These are phyloP conservation scores for Juncus inflexus DNA, from an alignment of 176 grass and related monocot species.

Conservation along the genomic window DNA sequence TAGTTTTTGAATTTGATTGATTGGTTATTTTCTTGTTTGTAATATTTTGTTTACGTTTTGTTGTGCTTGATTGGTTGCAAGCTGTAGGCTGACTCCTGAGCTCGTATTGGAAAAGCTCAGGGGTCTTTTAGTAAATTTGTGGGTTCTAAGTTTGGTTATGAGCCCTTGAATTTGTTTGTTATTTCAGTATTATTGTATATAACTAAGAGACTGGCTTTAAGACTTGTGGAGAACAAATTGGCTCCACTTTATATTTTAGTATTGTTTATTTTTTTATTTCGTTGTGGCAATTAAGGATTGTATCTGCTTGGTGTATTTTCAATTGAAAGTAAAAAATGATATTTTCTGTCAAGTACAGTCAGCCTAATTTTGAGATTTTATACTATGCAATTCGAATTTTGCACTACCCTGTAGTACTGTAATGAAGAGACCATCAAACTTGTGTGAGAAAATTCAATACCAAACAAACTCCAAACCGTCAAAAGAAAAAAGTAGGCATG, in stretches of 20 bases:
- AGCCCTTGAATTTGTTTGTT: constrained; percentile 11
- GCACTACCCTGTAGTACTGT: too few relatives aligned
- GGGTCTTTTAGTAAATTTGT: constrained; percentile 13
- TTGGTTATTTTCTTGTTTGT: constrained; percentile 23
- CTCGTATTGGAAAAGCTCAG: constrained; percentile 19
- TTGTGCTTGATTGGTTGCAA: background rate
- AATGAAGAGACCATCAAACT: too few relatives aligned
- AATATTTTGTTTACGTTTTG: constrained; percentile 1
- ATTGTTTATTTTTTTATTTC: background rate
- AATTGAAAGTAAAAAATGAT: too few relatives aligned
- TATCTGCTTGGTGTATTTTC: too few relatives aligned
- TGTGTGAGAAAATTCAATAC: too few relatives aligned
- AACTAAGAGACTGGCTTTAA: constrained; percentile 6
- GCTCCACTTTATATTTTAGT: constrained; percentile 70
- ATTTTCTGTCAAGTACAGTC: constrained; percentile 47
- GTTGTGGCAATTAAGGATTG: background rate
- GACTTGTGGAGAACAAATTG: constrained; percentile 73
- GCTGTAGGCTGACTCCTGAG: background rate
- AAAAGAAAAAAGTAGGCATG: too few relatives aligned
- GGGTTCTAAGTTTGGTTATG: constrained; percentile 15
- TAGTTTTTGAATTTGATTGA: constrained; percentile 27
- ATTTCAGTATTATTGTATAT: constrained; percentile 23
- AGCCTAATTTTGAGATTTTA: too few relatives aligned
- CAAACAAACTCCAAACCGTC: too few relatives aligned
- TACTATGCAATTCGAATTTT: too few relatives aligned